Evolutionary conservation across 345 rosid species (phyloP).

Genomic region (Trapa incisa): DNA sequence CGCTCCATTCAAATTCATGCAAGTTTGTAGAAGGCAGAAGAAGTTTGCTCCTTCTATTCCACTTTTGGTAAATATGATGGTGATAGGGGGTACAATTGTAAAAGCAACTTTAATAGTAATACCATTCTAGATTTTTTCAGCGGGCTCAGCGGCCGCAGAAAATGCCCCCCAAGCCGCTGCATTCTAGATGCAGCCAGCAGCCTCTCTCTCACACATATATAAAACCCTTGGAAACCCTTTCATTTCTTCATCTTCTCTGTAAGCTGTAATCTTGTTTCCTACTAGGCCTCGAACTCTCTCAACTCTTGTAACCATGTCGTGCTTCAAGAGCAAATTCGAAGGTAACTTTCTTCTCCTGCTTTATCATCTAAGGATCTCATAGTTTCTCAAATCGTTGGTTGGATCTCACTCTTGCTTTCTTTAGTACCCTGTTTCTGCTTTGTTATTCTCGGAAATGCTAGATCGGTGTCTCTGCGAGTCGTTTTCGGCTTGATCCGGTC

Average conservation of each 20-base stretch:
- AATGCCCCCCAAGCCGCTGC: not conserved
- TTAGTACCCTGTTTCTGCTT: not conserved
- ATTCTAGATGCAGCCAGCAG: constrained; percentile 1
- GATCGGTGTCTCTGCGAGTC: not conserved
- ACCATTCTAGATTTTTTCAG: too few relatives aligned
- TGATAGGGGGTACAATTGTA: not conserved
- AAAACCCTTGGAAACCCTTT: too few relatives aligned
- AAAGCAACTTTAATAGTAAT: not conserved
- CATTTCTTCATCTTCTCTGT: too few relatives aligned
- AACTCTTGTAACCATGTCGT: constrained; percentile 6
- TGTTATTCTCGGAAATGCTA: not conserved
- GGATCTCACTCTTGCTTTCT: not conserved
- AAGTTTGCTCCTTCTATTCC: too few relatives aligned
- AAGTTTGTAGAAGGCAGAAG: too few relatives aligned
- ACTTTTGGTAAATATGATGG: too few relatives aligned
- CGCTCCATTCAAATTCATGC: too few relatives aligned
- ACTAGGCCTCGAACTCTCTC: not conserved
- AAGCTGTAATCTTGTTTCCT: not conserved
- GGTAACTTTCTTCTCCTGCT: not conserved
- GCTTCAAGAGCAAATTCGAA: constrained; percentile 11
- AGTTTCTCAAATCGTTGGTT: not conserved
- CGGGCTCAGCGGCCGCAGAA: too few relatives aligned
- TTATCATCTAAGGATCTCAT: not conserved
- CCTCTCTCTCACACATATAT: not conserved
- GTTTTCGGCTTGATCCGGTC: not conserved